phyloP scores from a whole-genome alignment of 805 yeast species.

The Hemisphaericaspora nanyangensis region DNA sequence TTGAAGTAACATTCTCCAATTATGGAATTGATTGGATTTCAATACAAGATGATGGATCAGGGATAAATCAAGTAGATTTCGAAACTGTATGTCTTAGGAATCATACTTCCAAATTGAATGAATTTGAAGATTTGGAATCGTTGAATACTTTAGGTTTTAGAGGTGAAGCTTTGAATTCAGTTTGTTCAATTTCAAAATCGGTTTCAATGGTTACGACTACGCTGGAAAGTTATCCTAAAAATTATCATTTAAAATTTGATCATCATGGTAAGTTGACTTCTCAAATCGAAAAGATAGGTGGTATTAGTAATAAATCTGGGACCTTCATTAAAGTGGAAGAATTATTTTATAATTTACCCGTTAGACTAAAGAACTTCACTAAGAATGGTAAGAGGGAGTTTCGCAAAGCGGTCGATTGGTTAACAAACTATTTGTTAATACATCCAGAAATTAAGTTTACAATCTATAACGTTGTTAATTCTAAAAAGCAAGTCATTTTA shows the following conservation, averaged over 20 bases:
- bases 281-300: conserved; percentile 41
- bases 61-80: conserved; percentile 53
- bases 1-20: conserved; percentile 66
- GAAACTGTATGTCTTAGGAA: conserved; percentile 55
- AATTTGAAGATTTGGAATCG: conserved; percentile 49
- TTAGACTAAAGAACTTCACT: conserved; percentile 68
- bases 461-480: conserved; percentile 45
- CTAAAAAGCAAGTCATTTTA: conserved; percentile 50
- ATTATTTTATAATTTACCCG: conserved; percentile 73
- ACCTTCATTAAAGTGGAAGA: conserved; percentile 58
- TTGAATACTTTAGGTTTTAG: conserved; percentile 68
- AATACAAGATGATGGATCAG: conserved; percentile 64
- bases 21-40: conserved; percentile 73
- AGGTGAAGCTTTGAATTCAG: conserved; percentile 76
- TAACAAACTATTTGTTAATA: conserved; percentile 69
- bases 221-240: conserved; percentile 48
- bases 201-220: conserved; percentile 51
- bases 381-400: conserved; percentile 71
- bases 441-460: conserved; percentile 54
- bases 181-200: conserved; percentile 51
- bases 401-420: conserved; percentile 54
- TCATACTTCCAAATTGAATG: conserved; percentile 60
- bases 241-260: conserved; percentile 52
- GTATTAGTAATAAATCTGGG: conserved; percentile 39
- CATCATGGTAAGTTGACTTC: conserved; percentile 47